These are phyloP conservation scores for Pichia phayaonensis DNA, from an alignment of 805 yeast genomes.

Conservation along the genomic window DNA sequence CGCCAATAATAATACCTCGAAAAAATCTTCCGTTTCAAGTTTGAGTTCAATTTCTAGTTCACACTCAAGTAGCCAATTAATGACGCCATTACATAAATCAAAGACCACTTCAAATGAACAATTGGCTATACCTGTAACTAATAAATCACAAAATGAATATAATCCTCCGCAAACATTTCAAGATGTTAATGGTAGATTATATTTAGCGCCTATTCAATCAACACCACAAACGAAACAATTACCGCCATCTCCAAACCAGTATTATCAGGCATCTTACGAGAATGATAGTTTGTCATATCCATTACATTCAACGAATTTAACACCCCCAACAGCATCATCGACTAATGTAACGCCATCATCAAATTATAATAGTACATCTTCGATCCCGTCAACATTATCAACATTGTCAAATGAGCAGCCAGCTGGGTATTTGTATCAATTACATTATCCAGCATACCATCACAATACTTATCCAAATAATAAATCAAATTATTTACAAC, in stretches of 20 bases:
- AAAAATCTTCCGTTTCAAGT: neutral
- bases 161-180: neutral
- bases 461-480: neutral
- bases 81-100: neutral
- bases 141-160: neutral
- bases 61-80: neutral
- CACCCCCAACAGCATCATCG: neutral
- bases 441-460: neutral
- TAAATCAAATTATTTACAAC: neutral
- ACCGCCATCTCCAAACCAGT: neutral
- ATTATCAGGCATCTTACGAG: neutral
- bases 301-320: neutral
- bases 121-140: neutral
- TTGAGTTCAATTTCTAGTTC: neutral
- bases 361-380: neutral
- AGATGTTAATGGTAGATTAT: neutral
- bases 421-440: neutral
- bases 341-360: neutral
- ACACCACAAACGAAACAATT: neutral
- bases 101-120: neutral
- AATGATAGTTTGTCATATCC: neutral
- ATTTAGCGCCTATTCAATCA: neutral
- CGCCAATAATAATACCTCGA: neutral
- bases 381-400: neutral
- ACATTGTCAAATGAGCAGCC: neutral